These are phyloP conservation scores for Pseudonitzschia multistriata DNA, from an alignment of 108 stramenopile genomes.

Conservation along the genomic window DNA sequence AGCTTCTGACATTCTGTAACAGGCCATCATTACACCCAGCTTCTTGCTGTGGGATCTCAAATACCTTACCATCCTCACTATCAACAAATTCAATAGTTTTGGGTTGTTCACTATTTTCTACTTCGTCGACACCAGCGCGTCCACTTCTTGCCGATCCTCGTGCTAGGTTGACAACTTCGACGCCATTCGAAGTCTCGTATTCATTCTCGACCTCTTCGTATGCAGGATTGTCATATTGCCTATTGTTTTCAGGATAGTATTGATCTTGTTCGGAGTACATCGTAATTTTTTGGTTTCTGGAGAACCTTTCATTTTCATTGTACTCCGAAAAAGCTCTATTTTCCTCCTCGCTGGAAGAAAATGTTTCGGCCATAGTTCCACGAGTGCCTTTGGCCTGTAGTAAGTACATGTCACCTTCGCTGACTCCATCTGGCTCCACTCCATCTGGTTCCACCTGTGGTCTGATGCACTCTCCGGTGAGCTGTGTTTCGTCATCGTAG, in stretches of 20 bases:
- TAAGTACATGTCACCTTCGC: neutral
- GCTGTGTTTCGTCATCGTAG: neutral
- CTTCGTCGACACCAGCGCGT: neutral
- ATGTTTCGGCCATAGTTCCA: constrained; percentile 26
- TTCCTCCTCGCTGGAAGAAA: constrained; percentile 24
- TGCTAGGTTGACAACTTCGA: neutral
- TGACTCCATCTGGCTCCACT: neutral
- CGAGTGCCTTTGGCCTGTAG: constrained; percentile 24
- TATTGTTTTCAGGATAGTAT: neutral
- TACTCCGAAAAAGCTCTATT: constrained; percentile 2
- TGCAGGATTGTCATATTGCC: neutral
- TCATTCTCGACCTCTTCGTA: neutral
- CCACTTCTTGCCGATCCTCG: neutral
- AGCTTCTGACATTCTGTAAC: constrained; percentile 12
- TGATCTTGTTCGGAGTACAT: neutral
- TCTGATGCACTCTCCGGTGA: neutral
- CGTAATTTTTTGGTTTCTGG: too few species aligned
- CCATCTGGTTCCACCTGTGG: constrained; percentile 6
- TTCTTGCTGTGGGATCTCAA: neutral
- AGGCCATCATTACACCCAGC: neutral
- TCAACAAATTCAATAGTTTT: constrained; percentile 14
- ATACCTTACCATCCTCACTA: constrained; percentile 15
- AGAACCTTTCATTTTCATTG: too few species aligned
- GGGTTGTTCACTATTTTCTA: too few species aligned
- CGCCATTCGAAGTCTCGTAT: neutral